These are phyloP conservation scores for Penicillium parvum DNA, from an alignment of 495 filamentous ascomycete species.

Conservation along the genomic window DNA sequence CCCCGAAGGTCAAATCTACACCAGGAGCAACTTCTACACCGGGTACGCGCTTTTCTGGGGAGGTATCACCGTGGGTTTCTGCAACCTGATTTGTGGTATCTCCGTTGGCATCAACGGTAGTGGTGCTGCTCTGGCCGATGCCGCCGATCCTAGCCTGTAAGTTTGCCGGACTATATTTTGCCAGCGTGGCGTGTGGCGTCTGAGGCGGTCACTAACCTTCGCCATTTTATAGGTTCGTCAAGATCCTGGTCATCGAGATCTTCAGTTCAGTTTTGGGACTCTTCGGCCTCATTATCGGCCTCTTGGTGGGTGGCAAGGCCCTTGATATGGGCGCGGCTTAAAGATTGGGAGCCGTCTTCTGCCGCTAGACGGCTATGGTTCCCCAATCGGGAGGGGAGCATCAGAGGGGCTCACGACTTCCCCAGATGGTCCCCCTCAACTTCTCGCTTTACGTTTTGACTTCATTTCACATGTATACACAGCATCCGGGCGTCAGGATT, in stretches of 20 bases:
- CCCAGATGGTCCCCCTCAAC: slow-evolving; percentile 4
- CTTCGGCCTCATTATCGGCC: slow-evolving; percentile 94
- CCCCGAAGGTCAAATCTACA: slow-evolving; percentile 48
- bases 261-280: slow-evolving; percentile 97
- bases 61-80: slow-evolving; percentile 87
- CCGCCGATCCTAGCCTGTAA: slow-evolving; percentile 85
- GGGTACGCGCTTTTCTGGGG: slow-evolving; percentile 96
- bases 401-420: background rate
- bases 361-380: slow-evolving; percentile 11
- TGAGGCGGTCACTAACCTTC: slow-evolving; percentile 7
- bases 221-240: slow-evolving; percentile 73
- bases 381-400: background rate
- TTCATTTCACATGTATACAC: slow-evolving; percentile 31
- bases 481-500: slow-evolving; percentile 44
- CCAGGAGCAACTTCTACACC: slow-evolving; percentile 79
- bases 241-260: slow-evolving; percentile 98
- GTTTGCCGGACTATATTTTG: slow-evolving; percentile 26
- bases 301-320: slow-evolving; percentile 81
- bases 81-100: slow-evolving; percentile 93
- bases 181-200: slow-evolving; percentile 4
- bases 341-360: slow-evolving; percentile 4
- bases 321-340: slow-evolving; percentile 58
- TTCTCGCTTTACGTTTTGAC: background rate
- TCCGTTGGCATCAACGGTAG: slow-evolving; percentile 97
- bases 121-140: slow-evolving; percentile 93